Percentiles rank a stretch among this genome's conserved stretches.
Conservation (phyloP, 805 yeast genomes). For the Cephaloascus albidus region DNA sequence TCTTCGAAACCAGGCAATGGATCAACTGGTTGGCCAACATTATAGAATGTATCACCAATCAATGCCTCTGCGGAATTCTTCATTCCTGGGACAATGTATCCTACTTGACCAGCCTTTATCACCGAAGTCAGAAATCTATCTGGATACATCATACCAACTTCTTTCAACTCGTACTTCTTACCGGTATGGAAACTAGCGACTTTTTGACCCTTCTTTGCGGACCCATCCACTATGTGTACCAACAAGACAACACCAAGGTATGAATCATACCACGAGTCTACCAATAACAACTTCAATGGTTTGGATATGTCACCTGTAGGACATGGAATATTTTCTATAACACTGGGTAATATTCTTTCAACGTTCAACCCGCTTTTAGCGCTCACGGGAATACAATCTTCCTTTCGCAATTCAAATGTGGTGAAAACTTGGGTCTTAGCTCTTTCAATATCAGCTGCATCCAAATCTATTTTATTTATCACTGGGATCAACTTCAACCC, state of each 20-base stretch:
- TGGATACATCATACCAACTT: slow-evolving; percentile 94
- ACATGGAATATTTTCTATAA: slow-evolving; percentile 72
- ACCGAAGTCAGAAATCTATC: slow-evolving; percentile 58
- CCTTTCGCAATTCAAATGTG: slow-evolving; percentile 69
- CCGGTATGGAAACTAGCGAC: slow-evolving; percentile 71
- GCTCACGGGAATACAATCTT: slow-evolving; percentile 74
- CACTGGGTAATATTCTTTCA: slow-evolving; percentile 67
- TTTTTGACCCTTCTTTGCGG: slow-evolving; percentile 62
- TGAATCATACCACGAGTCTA: slow-evolving; percentile 97
- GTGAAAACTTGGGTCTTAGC: slow-evolving; percentile 80
- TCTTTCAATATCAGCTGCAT: slow-evolving; percentile 72
- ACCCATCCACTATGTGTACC: slow-evolving; percentile 80
- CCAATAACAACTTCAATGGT: slow-evolving; percentile 68
- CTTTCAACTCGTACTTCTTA: slow-evolving; percentile 77
- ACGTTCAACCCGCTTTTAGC: slow-evolving; percentile 89
- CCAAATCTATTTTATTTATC: slow-evolving; percentile 85
- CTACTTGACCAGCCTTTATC: slow-evolving; percentile 87
- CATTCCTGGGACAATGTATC: slow-evolving; percentile 92
- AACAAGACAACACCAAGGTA: slow-evolving; percentile 86
- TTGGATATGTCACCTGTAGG: slow-evolving; percentile 48
- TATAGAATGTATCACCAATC: slow-evolving; percentile 85
- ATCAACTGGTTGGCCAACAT: slow-evolving; percentile 50
- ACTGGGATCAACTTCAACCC: slow-evolving; percentile 78
- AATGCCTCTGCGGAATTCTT: slow-evolving; percentile 77
- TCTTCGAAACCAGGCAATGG: slow-evolving; percentile 94